A percentile compares a stretch with the other conserved stretches of the same genome.
Evolutionary conservation across 768 basidiomycete genomes (phyloP).

Genomic region (Thelephora aurantiotincta): DNA sequence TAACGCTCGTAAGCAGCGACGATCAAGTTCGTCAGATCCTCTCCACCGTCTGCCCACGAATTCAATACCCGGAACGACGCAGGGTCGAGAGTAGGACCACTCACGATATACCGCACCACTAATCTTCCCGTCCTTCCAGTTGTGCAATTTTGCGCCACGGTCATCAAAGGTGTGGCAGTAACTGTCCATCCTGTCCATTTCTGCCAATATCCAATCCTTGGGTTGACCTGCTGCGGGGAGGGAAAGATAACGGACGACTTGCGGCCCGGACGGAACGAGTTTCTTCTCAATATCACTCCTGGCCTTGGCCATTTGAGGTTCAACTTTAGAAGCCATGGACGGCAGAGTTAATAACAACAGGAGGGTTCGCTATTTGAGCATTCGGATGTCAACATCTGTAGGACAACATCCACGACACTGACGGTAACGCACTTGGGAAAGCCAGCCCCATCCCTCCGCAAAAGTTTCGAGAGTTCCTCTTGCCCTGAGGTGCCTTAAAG

Average conservation of each 20-base stretch:
- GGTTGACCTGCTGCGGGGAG: constrained; percentile 54
- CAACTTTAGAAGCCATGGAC: constrained; percentile 40
- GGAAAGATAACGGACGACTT: constrained; percentile 48
- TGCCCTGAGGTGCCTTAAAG: constrained; percentile 48
- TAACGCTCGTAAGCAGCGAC: constrained; percentile 73
- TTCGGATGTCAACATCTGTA: neutral
- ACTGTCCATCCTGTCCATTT: constrained; percentile 71
- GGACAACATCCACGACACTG: neutral
- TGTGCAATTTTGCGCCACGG: constrained; percentile 28
- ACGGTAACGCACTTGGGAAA: constrained; percentile 30
- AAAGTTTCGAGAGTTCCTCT: constrained; percentile 37
- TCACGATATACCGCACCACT: constrained; percentile 81
- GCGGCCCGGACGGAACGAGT: constrained; percentile 49
- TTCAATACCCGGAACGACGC: neutral
- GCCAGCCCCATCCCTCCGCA: constrained; percentile 38
- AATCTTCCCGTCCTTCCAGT: constrained; percentile 62
- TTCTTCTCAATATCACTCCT: constrained; percentile 50
- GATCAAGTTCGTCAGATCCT: constrained; percentile 66
- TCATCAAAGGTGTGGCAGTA: constrained; percentile 2
- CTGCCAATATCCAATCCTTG: constrained; percentile 57
- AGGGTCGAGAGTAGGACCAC: constrained; percentile 13
- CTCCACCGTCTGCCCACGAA: constrained; percentile 52
- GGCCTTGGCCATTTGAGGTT: constrained; percentile 48
- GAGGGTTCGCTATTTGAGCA: constrained; percentile 31
- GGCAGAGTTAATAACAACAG: constrained; percentile 50